Base-by-base conservation (phyloP, 2,329 filamentous ascomycete species). In the Pseudodiploospora longispora region DNA sequence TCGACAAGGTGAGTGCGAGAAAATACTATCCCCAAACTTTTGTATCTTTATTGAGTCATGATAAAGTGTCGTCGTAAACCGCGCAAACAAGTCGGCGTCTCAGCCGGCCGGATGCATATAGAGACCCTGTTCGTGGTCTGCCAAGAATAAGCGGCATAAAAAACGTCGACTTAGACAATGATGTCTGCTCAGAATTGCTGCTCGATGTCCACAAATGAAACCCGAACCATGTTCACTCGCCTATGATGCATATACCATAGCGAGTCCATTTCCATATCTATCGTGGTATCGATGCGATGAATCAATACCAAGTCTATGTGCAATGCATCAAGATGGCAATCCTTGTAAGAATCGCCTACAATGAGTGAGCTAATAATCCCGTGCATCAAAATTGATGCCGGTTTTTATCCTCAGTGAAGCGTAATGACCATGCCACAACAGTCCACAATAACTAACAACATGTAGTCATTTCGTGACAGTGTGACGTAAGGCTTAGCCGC, bases 11-110 rank as follows among this genome's bases (percentile, higher is more conserved):
- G 52, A 52, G 52, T 44, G 45, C 38, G 53, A 60, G 56, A 60
- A 58, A 49, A 19, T 59, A 58, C 57, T 54, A 40, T 50, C 53
- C 54, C 49, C 52, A 52, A 59, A 55, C 55, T 55, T 54, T 50
- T 52, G 49, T 40, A 44, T 45, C 35, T 34, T 42, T 43, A 29
- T 40, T 49, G 47, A 38, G 46, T 48, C 47, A 47, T 50, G 7
- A 46, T 19, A 40, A 39, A 44, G 40, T 39, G 41, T 42, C 44
- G 41, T 44, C 40, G 43, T 42, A n/a, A 40, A 39, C 35, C 33
- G 37, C 34, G 38, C 37, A 27, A 31, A 30, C 27, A 27, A 6
- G 30, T 43, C 35, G 32, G 40, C 38, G 31, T 41, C 29, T 41
- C 46, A 42, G 42, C 46, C 42, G 40, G 37, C n/a, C 43, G 12